Evolutionary conservation across 352 stramenopile species (phyloP).

Genomic region (Pythium sukuiense): DNA sequence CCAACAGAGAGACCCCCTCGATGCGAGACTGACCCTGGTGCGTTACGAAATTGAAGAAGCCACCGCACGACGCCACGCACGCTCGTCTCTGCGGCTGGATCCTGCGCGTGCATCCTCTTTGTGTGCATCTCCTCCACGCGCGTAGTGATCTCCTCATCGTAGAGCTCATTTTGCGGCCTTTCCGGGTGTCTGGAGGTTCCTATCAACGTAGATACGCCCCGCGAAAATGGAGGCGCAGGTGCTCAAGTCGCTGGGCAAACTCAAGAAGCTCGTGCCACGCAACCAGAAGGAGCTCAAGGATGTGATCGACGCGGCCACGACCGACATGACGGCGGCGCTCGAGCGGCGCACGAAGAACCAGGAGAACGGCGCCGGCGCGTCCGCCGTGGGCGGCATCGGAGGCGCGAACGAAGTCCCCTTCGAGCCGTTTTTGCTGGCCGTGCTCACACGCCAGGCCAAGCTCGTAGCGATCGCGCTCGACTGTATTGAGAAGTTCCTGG

Average conservation of each 20-base stretch:
- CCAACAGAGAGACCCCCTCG: background rate
- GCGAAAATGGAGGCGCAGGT: conserved; percentile 52
- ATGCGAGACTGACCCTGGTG: background rate
- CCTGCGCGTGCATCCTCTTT: background rate
- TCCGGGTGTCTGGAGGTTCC: background rate
- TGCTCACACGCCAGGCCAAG: conserved; percentile 75
- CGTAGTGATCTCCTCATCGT: background rate
- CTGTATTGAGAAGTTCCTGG: conserved; percentile 90
- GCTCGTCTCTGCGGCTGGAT: background rate
- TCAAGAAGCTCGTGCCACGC: conserved; percentile 67
- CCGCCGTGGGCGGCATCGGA: conserved; percentile 28
- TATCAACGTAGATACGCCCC: background rate
- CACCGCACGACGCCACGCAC: background rate
- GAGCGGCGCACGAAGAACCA: conserved; percentile 34
- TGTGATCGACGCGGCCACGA: conserved; percentile 54
- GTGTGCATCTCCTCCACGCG: background rate
- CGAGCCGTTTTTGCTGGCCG: conserved; percentile 72
- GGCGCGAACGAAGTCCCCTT: conserved; percentile 57
- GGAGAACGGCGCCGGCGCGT: conserved; percentile 1
- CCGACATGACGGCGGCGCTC: conserved; percentile 38
- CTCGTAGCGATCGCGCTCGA: conserved; percentile 81
- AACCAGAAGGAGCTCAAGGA: conserved; percentile 78
- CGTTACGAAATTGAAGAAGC: conserved; percentile 20
- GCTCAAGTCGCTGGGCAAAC: conserved; percentile 64
- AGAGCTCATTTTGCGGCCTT: background rate